phyloP scores from a whole-genome alignment of 768 basidiomycete species.

The Suillus subluteus region DNA sequence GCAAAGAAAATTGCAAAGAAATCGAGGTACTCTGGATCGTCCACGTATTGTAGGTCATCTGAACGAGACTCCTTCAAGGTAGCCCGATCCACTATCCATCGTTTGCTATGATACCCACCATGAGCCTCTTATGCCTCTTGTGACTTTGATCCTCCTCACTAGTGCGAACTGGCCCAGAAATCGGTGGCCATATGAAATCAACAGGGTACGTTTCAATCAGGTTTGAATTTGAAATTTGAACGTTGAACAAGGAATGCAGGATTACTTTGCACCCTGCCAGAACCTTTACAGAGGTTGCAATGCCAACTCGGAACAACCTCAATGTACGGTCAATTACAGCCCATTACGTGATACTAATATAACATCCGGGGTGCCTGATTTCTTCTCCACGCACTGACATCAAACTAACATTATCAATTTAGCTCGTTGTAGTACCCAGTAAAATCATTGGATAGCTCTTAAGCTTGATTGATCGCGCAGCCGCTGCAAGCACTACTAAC shows the following conservation, averaged over 20 bases:
- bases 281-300: not conserved
- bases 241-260: not conserved
- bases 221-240: not conserved
- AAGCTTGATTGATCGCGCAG: too few species aligned
- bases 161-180: constrained; percentile 92
- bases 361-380: too few species aligned
- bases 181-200: constrained; percentile 73
- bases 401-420: too few species aligned
- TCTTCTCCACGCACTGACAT: too few species aligned
- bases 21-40: constrained; percentile 74
- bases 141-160: constrained; percentile 48
- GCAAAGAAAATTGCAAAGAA: constrained; percentile 90
- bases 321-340: too few species aligned
- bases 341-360: too few species aligned
- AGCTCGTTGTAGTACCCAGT: too few species aligned
- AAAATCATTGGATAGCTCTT: too few species aligned
- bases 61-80: constrained; percentile 73
- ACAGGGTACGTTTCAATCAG: not conserved
- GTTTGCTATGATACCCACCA: constrained; percentile 58
- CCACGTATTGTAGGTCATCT: constrained; percentile 79
- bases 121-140: constrained; percentile 16
- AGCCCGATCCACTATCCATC: constrained; percentile 88
- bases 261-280: not conserved
- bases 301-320: too few species aligned
- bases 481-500: too few species aligned